Percentiles rank a stretch among this genome's conserved stretches.
phyloP scores from a whole-genome alignment of 805 yeast genomes.

The Yarrowia sp. region DNA sequence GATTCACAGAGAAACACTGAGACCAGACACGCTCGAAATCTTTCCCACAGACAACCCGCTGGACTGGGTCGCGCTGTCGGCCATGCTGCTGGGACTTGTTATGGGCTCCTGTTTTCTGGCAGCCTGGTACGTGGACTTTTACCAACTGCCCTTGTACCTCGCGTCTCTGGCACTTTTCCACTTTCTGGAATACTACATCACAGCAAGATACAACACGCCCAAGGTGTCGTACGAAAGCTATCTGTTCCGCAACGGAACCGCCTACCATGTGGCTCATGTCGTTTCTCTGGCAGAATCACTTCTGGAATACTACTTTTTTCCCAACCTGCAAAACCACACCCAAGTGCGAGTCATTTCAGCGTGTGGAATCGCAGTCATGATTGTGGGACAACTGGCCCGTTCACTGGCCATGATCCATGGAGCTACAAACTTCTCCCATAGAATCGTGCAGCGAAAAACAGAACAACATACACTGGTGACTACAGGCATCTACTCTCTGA shows the following conservation, averaged over 20 bases:
- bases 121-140: conserved; percentile 26
- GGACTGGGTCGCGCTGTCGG: conserved; percentile 34
- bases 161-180: conserved; percentile 62
- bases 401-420: conserved; percentile 85
- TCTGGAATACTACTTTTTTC: conserved; percentile 44
- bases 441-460: conserved; percentile 53
- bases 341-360: conserved; percentile 37
- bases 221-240: conserved; percentile 70
- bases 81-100: conserved; percentile 36
- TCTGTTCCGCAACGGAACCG: conserved; percentile 58
- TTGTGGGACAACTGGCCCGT: conserved; percentile 65
- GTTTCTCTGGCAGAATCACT: conserved; percentile 52
- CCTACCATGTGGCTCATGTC: conserved; percentile 55
- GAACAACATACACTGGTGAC: conserved; percentile 66
- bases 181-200: conserved; percentile 73
- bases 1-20: neutral
- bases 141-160: conserved; percentile 48
- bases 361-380: conserved; percentile 49
- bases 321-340: conserved; percentile 30
- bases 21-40: neutral
- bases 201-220: conserved; percentile 67
- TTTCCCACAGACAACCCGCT: conserved; percentile 26
- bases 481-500: conserved; percentile 59
- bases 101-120: conserved; percentile 29
- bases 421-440: conserved; percentile 79